These are phyloP conservation scores for Sparassis latifolia DNA, from an alignment of 1,284 basidiomycete species.

Conservation along the genomic window DNA sequence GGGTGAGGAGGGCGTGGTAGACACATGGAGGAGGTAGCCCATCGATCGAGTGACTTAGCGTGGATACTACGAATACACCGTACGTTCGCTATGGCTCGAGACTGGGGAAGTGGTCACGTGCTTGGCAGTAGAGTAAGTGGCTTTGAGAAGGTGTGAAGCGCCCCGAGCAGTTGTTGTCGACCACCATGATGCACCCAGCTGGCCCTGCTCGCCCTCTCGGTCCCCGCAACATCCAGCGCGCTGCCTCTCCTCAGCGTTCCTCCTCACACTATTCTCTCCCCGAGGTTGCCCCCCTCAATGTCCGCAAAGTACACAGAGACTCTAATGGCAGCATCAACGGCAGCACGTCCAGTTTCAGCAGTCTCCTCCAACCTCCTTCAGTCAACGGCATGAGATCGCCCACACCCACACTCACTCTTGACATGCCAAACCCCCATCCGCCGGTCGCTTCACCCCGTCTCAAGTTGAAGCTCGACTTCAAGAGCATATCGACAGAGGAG, in stretches of 20 bases:
- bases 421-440: conserved; percentile 12
- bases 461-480: conserved; percentile 25
- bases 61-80: no score
- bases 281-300: conserved; percentile 34
- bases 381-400: no score
- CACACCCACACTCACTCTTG: background rate
- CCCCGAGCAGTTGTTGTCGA: conserved; percentile 6
- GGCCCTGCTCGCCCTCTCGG: conserved; percentile 45
- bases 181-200: conserved; percentile 28
- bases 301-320: conserved; percentile 27
- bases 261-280: conserved; percentile 23
- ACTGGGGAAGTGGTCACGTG: no score
- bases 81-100: no score
- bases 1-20: background rate
- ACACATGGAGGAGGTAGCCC: no score
- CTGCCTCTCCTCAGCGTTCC: conserved; percentile 36
- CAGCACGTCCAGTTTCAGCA: no score
- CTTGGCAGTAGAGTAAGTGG: no score
- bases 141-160: no score
- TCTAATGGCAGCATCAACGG: no score
- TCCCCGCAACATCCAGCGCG: conserved; percentile 42
- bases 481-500: conserved; percentile 12
- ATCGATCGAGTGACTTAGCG: no score
- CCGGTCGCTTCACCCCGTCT: conserved; percentile 19
- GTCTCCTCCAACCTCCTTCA: background rate